Evolutionary conservation across 2,329 filamentous ascomycete genomes (phyloP), one percentile per base, ranked within the genome.

Genomic region (Ciborinia camelliae): DNA sequence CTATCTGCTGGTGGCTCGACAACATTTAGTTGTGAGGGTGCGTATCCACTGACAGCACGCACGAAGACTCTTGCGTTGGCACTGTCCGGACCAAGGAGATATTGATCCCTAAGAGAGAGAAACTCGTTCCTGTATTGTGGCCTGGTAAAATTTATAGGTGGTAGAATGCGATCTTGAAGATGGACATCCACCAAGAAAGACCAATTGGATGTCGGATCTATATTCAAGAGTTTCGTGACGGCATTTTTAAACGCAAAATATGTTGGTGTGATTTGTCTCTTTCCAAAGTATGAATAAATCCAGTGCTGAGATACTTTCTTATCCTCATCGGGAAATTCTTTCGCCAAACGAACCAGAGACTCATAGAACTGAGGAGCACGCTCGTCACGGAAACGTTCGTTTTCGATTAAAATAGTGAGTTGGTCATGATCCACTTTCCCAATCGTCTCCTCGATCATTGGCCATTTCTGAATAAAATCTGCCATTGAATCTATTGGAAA

Each of bases 251-350:
- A 63, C 20, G n/a, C 39, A 35, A 35, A 10, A 37, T 55, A 63
- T 39, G 12, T 63, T 15, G 50, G 48, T 6, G 14, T 55, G 15
- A 23, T 45, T 26, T 18, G 2, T 15, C 28, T 55, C 50, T 63
- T 43, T 8, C 60, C 60, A 45, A 63, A 63, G 30, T 63, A 63
- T 15, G 60, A 63, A 63, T 57, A 54, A 28, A 63, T 45, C 15
- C 2, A 10, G 39, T 45, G 41, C 39, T 14, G 15, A 23, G 39
- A 35, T 35, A 28, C 30, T 37, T 20, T 57, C 39, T n/a, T 23
- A 32, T 37, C 15, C 9, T 63, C 60, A n/a, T 35, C 39, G 3
- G 60, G 60, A 26, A 63, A 55, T 23, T 53, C 60, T 35, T 14
- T 35, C 18, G 51, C 39, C 32, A 63, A 55, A 28, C 60, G 60